Evolutionary conservation across 1,139 yeast genomes (phyloP).

Genomic region (Yamadazyma epiphylla): DNA sequence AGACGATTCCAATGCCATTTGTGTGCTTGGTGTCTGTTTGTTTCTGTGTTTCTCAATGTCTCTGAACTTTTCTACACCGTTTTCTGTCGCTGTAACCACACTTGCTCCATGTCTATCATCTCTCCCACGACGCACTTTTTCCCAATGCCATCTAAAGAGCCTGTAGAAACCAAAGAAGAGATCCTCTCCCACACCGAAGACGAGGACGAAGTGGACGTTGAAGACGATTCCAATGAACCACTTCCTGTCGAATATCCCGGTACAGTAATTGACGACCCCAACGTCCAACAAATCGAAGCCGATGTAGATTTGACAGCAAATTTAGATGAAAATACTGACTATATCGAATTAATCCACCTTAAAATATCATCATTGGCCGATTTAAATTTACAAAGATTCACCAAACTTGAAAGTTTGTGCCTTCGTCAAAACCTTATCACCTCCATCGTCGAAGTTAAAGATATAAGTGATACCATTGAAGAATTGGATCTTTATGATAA

Average conservation of each 20-base stretch:
- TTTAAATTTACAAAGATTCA: slow-evolving; percentile 58
- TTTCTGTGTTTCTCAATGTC: no score
- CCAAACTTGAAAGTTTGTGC: slow-evolving; percentile 56
- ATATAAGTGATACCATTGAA: slow-evolving; percentile 51
- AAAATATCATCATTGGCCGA: slow-evolving; percentile 68
- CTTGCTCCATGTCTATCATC: neutral
- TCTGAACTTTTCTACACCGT: no score
- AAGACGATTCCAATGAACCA: slow-evolving; percentile 26
- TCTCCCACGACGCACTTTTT: neutral
- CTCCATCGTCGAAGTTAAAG: slow-evolving; percentile 66
- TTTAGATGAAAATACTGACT: slow-evolving; percentile 58
- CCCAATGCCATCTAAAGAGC: neutral
- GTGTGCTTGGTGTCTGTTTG: no score
- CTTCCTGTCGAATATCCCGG: slow-evolving; percentile 42
- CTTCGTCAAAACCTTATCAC: slow-evolving; percentile 83
- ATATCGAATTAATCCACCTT: slow-evolving; percentile 74
- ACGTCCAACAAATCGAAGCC: slow-evolving; percentile 43
- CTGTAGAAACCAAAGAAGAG: slow-evolving; percentile 5
- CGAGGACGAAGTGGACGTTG: slow-evolving; percentile 23
- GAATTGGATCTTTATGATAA: slow-evolving; percentile 92
- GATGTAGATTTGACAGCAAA: slow-evolving; percentile 61
- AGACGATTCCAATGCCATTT: no score
- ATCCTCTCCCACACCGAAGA: slow-evolving; percentile 18
- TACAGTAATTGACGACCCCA: slow-evolving; percentile 53
- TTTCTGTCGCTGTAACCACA: no score